These are phyloP conservation scores for Phytophthora kernoviae DNA, from an alignment of 352 stramenopile genomes.

Conservation along the genomic window DNA sequence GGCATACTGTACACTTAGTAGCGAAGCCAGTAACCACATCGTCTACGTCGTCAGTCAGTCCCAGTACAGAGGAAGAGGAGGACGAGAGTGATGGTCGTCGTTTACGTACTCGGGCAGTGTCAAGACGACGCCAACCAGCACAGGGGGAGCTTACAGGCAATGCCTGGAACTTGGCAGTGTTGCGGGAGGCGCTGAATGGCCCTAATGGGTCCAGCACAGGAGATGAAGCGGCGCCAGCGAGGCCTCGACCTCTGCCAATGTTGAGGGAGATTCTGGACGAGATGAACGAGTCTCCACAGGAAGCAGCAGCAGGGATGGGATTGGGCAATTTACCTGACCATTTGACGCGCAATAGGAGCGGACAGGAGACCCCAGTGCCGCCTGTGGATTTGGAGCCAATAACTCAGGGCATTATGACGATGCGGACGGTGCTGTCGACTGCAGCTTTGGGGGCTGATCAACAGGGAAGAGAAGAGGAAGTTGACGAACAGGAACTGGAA, in stretches of 20 bases:
- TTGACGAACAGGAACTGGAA: neutral
- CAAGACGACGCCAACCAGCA: constrained; percentile 7
- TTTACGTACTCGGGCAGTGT: neutral
- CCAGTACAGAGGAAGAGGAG: neutral
- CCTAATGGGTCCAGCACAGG: neutral
- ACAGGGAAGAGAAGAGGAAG: neutral
- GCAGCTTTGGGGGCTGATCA: constrained; percentile 3
- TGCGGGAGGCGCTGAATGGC: constrained; percentile 54
- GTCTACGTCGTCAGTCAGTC: constrained; percentile 2
- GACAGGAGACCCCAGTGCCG: neutral
- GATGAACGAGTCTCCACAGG: constrained; percentile 30
- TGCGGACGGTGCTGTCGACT: constrained; percentile 62
- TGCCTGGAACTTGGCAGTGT: constrained; percentile 66
- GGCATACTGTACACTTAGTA: constrained; percentile 93
- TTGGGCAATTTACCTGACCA: constrained; percentile 11
- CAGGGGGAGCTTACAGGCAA: constrained; percentile 32
- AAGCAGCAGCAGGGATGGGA: constrained; percentile 36
- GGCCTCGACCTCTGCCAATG: constrained; percentile 33
- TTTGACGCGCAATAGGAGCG: neutral
- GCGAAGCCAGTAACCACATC: constrained; percentile 41
- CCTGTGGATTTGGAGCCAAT: constrained; percentile 57
- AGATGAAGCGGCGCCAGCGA: neutral
- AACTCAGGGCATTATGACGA: constrained; percentile 55
- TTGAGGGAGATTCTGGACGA: constrained; percentile 48
- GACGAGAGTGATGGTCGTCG: neutral